Conservation (phyloP, 805 yeast genomes). For the Saccharomyces paradoxus region DNA sequence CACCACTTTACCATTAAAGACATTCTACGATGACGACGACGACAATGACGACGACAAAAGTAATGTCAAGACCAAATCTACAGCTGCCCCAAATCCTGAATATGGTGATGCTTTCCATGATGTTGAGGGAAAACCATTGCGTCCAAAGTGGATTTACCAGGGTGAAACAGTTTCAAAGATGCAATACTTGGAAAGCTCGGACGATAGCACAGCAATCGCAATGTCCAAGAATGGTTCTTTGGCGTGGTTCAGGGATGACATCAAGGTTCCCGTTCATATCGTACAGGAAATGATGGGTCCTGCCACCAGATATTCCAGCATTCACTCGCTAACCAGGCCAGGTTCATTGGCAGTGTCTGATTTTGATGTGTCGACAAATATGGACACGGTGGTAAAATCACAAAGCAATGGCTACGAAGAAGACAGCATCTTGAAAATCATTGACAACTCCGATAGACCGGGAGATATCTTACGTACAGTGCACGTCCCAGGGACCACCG, state of each 20-base stretch:
- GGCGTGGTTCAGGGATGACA: constrained; percentile 29
- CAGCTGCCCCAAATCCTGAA: constrained; percentile 41
- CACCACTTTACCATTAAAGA: constrained; percentile 23
- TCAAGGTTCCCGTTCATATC: constrained; percentile 26
- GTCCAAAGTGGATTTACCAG: constrained; percentile 24
- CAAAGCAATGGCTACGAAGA: constrained; percentile 24
- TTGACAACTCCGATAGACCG: constrained; percentile 28
- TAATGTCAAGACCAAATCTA: background rate
- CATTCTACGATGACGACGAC: constrained; percentile 9
- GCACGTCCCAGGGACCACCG: constrained; percentile 26
- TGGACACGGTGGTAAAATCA: constrained; percentile 25
- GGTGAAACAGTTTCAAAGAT: constrained; percentile 27
- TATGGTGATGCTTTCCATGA: constrained; percentile 65
- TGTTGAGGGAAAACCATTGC: constrained; percentile 13
- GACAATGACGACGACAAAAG: constrained; percentile 17
- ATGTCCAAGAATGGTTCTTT: constrained; percentile 28
- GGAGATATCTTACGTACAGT: constrained; percentile 24
- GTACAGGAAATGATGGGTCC: constrained; percentile 30
- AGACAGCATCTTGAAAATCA: constrained; percentile 24
- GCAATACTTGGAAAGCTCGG: constrained; percentile 30
- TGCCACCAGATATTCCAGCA: constrained; percentile 23
- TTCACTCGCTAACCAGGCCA: constrained; percentile 22
- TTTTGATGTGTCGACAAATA: constrained; percentile 23
- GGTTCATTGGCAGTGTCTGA: constrained; percentile 21
- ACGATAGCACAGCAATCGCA: constrained; percentile 28